Evolutionary conservation across 192 early-diverging fungal genomes (phyloP).

Genomic region (Gonapodya sp.): DNA sequence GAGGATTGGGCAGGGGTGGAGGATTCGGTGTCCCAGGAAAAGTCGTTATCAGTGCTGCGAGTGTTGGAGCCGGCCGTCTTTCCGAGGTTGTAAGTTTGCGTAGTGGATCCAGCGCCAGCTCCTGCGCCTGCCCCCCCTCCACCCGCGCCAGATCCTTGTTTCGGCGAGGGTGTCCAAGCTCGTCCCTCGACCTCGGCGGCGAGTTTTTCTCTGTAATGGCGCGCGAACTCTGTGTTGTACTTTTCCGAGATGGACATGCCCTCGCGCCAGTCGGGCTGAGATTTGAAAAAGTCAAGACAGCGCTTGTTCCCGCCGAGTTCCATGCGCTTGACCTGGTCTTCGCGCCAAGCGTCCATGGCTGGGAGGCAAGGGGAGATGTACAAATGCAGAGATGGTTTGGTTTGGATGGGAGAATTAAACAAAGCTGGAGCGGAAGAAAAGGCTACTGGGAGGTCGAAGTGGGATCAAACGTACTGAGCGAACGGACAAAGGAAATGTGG

Average conservation of each 20-base stretch:
- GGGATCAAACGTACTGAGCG: slow-evolving; percentile 26
- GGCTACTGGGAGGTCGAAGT: no score
- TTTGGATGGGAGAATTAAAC: no score
- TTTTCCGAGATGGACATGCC: slow-evolving; percentile 75
- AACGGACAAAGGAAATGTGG: slow-evolving; percentile 85
- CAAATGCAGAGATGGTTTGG: no score
- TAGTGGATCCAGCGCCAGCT: not conserved
- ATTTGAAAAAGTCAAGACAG: slow-evolving; percentile 74
- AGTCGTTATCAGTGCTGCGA: not conserved
- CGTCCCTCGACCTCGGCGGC: slow-evolving; percentile 57
- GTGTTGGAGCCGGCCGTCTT: not conserved
- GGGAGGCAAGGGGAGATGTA: not conserved
- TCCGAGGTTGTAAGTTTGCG: not conserved
- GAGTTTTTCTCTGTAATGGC: slow-evolving; percentile 84
- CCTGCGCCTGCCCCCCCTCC: not conserved
- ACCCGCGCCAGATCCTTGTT: not conserved
- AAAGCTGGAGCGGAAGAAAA: no score
- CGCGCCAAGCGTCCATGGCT: slow-evolving; percentile 95
- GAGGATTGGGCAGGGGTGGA: not conserved
- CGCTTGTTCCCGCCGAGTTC: slow-evolving; percentile 80
- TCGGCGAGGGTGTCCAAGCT: slow-evolving; percentile 26
- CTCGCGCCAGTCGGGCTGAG: slow-evolving; percentile 63
- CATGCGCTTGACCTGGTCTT: slow-evolving; percentile 94
- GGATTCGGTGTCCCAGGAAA: not conserved
- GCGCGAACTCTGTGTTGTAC: slow-evolving; percentile 78